A percentile compares a stretch with the other conserved stretches of the same genome.
phyloP scores from a whole-genome alignment of 2,329 filamentous ascomycete genomes.

The Akanthomyces muscarius region DNA sequence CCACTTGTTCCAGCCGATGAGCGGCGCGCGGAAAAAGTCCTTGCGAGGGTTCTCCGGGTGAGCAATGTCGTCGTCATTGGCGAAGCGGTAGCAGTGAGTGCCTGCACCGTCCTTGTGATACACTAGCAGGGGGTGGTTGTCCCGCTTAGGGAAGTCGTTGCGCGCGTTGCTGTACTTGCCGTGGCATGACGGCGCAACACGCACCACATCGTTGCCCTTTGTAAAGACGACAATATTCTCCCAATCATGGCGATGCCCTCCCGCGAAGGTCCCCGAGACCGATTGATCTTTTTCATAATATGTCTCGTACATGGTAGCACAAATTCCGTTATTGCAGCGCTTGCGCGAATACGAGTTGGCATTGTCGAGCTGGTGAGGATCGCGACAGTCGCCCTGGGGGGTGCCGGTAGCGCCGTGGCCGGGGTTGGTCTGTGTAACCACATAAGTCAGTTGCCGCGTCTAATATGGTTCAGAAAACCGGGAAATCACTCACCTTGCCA shows the following conservation, averaged over 20 bases:
- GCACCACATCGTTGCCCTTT: conserved; percentile 23
- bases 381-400: conserved; percentile 29
- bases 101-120: conserved; percentile 30
- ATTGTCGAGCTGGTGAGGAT: conserved; percentile 29
- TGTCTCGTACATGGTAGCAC: conserved; percentile 32
- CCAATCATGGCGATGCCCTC: conserved; percentile 41
- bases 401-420: conserved; percentile 27
- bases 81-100: conserved; percentile 31
- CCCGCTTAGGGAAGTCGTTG: conserved; percentile 23
- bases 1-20: conserved; percentile 30
- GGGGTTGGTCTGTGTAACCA: conserved; percentile 24
- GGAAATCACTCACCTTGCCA: conserved; percentile 26
- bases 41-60: conserved; percentile 27
- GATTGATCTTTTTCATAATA: conserved; percentile 44
- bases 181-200: conserved; percentile 29
- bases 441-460: neutral
- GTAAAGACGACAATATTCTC: conserved; percentile 36
- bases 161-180: conserved; percentile 24
- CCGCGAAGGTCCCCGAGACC: conserved; percentile 26
- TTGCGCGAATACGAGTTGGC: conserved; percentile 31
- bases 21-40: conserved; percentile 24
- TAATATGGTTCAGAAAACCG: neutral
- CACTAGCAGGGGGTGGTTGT: conserved; percentile 23
- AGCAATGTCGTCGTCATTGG: conserved; percentile 25
- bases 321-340: conserved; percentile 32